These are phyloP conservation scores for Exophiala sideris DNA, from an alignment of 2,329 filamentous ascomycete genomes.

Conservation along the genomic window DNA sequence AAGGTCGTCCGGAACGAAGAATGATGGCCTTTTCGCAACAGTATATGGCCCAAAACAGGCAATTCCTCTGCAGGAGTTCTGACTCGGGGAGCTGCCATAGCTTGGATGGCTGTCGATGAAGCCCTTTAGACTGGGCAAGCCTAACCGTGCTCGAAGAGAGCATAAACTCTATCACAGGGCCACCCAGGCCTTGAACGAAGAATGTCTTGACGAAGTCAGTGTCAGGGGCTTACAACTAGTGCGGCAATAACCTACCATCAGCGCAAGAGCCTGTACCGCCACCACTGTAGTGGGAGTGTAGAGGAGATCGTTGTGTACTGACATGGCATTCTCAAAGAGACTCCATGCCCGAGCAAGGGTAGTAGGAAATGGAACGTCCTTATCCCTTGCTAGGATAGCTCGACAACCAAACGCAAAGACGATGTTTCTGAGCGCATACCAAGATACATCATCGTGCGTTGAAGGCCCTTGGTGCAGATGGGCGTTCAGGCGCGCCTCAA, in stretches of 20 bases:
- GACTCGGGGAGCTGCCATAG: neutral
- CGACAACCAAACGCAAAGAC: constrained; percentile 5
- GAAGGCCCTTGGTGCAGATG: neutral
- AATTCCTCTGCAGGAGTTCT: neutral
- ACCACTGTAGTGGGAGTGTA: neutral
- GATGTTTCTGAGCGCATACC: constrained; percentile 6
- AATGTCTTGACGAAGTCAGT: neutral
- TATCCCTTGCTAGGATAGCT: neutral
- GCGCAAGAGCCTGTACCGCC: neutral
- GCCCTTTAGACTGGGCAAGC: constrained; percentile 3
- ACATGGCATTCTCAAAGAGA: constrained; percentile 2
- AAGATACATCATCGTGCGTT: neutral
- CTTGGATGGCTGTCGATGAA: neutral
- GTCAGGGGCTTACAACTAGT: neutral
- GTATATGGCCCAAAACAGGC: constrained; percentile 3
- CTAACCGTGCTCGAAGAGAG: neutral
- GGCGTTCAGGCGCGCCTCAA: neutral
- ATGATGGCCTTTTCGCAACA: neutral
- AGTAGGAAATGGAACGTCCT: neutral
- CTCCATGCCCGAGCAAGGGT: neutral
- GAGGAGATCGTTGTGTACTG: neutral
- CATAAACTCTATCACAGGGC: neutral
- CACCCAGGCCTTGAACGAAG: neutral
- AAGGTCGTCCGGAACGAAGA: constrained; percentile 1
- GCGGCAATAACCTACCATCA: neutral